These are phyloP conservation scores for Pichia gijzeniarum DNA, from an alignment of 805 yeast genomes.

Conservation along the genomic window DNA sequence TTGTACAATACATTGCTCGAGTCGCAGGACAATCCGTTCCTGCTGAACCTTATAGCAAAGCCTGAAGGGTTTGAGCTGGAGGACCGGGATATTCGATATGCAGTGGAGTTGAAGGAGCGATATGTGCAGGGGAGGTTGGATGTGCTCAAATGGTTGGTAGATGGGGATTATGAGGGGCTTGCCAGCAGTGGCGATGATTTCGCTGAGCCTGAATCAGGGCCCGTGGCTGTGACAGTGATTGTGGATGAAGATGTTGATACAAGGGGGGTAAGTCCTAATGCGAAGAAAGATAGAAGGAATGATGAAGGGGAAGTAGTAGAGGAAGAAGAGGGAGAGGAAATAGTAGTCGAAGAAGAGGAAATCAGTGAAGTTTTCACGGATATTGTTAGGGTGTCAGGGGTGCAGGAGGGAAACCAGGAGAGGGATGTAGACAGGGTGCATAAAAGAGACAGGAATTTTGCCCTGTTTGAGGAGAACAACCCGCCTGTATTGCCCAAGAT, in stretches of 20 bases:
- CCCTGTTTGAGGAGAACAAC: constrained; percentile 14
- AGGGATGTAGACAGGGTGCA: constrained; percentile 8
- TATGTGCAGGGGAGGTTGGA: constrained; percentile 41
- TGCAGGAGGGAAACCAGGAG: not conserved
- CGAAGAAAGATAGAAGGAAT: too few relatives aligned
- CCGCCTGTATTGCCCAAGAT: constrained; percentile 67
- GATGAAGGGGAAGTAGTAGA: too few relatives aligned
- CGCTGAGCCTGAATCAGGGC: too few relatives aligned
- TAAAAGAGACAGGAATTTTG: constrained; percentile 9
- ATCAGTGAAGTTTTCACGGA: constrained; percentile 1
- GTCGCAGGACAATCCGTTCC: constrained; percentile 22
- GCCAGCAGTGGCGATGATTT: too few relatives aligned
- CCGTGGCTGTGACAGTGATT: too few relatives aligned
- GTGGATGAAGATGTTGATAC: too few relatives aligned
- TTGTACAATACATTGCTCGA: constrained; percentile 12
- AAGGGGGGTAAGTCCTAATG: too few relatives aligned
- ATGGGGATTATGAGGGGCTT: too few relatives aligned
- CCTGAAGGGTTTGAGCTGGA: constrained; percentile 36
- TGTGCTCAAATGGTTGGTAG: constrained; percentile 45
- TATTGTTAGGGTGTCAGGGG: not conserved
- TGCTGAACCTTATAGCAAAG: constrained; percentile 4
- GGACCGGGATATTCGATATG: constrained; percentile 48
- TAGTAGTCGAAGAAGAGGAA: not conserved
- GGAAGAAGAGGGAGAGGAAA: not conserved
- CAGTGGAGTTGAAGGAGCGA: constrained; percentile 51